Conservation (phyloP, 2,329 filamentous ascomycete species). For the Cryphonectria carpinicola region DNA sequence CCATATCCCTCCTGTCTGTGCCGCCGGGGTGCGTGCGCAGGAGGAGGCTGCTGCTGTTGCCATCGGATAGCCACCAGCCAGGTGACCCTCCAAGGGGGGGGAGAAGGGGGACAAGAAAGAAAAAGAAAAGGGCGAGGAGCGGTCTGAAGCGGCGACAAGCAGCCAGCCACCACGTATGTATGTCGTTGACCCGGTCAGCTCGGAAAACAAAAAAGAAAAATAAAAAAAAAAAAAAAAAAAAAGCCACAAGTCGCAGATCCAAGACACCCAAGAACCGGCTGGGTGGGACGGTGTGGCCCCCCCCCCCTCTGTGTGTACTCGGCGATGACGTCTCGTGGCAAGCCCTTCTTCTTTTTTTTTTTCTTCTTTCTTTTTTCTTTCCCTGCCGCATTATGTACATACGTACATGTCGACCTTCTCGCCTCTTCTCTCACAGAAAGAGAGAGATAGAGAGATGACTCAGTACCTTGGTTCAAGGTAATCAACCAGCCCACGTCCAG, state of each 20-base stretch:
- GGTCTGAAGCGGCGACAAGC: neutral
- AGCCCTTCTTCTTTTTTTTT: neutral
- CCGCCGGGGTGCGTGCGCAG: neutral
- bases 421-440: slow-evolving; percentile 10
- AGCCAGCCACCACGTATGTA: neutral
- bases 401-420: slow-evolving; percentile 21
- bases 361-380: neutral
- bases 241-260: neutral
- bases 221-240: too few species aligned
- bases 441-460: neutral
- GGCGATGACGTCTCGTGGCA: slow-evolving; percentile 23
- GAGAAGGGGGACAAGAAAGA: too few species aligned
- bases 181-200: neutral
- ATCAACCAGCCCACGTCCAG: neutral
- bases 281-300: slow-evolving; percentile 10
- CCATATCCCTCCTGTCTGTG: neutral
- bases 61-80: neutral
- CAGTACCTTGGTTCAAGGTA: neutral
- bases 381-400: slow-evolving; percentile 5
- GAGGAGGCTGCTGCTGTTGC: neutral
- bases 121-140: neutral
- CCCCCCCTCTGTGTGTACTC: neutral
- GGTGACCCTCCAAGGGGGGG: neutral
- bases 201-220: neutral
- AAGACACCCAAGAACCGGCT: slow-evolving; percentile 6